A percentile compares a stretch with the other conserved stretches of the same genome.
Conservation (phyloP, 2,329 filamentous ascomycete species). For the Leptographium flavum region DNA sequence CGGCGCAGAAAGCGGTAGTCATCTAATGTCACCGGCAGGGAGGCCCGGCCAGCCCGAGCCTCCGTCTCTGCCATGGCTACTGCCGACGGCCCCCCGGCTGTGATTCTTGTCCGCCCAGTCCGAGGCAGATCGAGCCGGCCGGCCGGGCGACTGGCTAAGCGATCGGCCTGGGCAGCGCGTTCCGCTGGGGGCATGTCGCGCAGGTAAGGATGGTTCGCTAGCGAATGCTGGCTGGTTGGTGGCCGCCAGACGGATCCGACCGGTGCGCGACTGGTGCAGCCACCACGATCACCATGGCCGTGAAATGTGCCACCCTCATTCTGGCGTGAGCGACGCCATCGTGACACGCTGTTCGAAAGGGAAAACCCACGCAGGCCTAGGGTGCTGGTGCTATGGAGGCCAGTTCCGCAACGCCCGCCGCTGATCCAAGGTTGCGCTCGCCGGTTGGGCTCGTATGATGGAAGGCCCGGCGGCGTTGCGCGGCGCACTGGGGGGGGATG, state of each 20-base stretch:
- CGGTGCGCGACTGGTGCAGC: background rate
- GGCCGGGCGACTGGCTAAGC: too few species aligned
- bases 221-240: constrained; percentile 10
- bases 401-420: background rate
- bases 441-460: constrained; percentile 8
- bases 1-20: constrained; percentile 10
- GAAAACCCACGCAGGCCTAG: background rate
- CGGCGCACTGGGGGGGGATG: constrained; percentile 6
- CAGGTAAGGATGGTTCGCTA: constrained; percentile 7
- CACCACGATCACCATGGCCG: background rate
- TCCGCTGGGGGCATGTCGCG: background rate
- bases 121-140: too few species aligned
- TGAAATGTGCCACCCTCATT: background rate
- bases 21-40: constrained; percentile 7
- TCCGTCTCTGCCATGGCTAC: constrained; percentile 6
- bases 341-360: background rate
- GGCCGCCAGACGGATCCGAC: constrained; percentile 7
- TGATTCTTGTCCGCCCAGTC: background rate
- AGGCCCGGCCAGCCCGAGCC: constrained; percentile 1
- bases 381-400: background rate
- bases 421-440: background rate
- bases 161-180: background rate
- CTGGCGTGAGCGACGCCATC: background rate
- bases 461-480: constrained; percentile 10
- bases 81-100: background rate